A percentile compares a stretch with the other conserved stretches of the same genome.
Evolutionary conservation across 164 flowering plant genomes (phyloP).

Genomic region (Piper betle): DNA sequence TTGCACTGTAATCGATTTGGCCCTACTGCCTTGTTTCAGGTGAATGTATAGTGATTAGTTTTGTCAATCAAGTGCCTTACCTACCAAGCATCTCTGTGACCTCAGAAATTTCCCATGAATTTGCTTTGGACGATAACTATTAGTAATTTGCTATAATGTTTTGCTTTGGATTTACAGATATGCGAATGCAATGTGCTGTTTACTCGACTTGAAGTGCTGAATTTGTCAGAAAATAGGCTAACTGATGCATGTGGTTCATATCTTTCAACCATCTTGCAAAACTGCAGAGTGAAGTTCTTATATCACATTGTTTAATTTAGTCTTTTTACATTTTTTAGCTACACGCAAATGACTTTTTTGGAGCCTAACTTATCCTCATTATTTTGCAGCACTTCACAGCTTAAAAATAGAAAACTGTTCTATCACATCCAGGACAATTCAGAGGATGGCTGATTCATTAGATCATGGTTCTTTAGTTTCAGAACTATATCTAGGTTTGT

Average conservation of each 20-base stretch:
- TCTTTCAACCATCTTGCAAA: constrained; percentile 59
- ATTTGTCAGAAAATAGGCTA: constrained; percentile 85
- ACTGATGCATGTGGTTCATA: constrained; percentile 92
- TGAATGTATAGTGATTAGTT: constrained; percentile 5
- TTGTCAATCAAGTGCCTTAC: too few relatives aligned
- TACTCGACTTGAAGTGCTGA: constrained; percentile 78
- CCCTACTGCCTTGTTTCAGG: constrained; percentile 88
- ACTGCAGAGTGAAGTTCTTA: constrained; percentile 43
- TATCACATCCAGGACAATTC: constrained; percentile 86
- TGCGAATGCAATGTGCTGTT: constrained; percentile 81
- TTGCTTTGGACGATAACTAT: not conserved
- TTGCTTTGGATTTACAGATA: constrained; percentile 38
- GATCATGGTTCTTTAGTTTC: constrained; percentile 46
- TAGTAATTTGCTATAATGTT: not conserved
- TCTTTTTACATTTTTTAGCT: not conserved
- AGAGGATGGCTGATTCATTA: constrained; percentile 70
- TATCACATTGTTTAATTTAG: not conserved
- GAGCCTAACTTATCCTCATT: not conserved
- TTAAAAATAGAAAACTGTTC: constrained; percentile 76
- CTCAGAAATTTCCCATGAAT: too few relatives aligned
- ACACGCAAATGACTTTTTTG: not conserved
- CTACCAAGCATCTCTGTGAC: too few relatives aligned
- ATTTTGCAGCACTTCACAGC: constrained; percentile 59
- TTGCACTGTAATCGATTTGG: constrained; percentile 89
- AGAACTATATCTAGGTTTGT: constrained; percentile 64